phyloP scores from a whole-genome alignment of 179 eudicot genomes.

The Beta macrorhiza region DNA sequence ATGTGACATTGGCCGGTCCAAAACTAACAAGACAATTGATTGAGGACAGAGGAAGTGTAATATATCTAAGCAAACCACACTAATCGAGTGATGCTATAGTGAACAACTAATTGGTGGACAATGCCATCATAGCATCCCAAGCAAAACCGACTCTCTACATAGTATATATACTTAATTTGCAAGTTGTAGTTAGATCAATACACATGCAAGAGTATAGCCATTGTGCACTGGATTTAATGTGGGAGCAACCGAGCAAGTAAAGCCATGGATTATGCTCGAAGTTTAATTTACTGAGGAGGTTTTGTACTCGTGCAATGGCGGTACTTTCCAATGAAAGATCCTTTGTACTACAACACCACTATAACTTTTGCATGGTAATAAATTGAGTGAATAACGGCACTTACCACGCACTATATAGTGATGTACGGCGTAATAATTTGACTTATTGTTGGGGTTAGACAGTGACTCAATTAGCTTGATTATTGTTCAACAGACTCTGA shows the following conservation, averaged over 20 bases:
- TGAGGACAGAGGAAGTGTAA: no score
- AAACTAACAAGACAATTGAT: no score
- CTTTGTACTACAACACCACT: conserved; percentile 11
- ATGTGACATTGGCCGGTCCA: no score
- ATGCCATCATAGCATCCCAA: no score
- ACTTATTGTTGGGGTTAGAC: conserved; percentile 14
- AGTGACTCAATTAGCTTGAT: neutral
- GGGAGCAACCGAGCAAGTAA: conserved; percentile 2
- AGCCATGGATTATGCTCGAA: neutral
- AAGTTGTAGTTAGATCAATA: conserved; percentile 13
- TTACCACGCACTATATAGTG: conserved; percentile 19
- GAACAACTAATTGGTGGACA: no score
- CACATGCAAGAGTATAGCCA: neutral
- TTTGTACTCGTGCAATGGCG: neutral
- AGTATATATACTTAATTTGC: neutral
- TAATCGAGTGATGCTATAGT: no score
- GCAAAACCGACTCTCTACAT: no score
- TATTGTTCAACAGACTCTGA: neutral
- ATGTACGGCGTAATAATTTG: conserved; percentile 19
- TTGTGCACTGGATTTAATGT: conserved; percentile 14
- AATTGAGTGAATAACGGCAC: conserved; percentile 17
- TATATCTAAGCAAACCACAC: no score
- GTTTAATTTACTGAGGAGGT: neutral
- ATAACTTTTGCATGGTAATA: conserved; percentile 18
- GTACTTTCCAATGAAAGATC: neutral